These are phyloP conservation scores for Nicotiana benthamiana DNA, from an alignment of 257 asterid species.

Conservation along the genomic window DNA sequence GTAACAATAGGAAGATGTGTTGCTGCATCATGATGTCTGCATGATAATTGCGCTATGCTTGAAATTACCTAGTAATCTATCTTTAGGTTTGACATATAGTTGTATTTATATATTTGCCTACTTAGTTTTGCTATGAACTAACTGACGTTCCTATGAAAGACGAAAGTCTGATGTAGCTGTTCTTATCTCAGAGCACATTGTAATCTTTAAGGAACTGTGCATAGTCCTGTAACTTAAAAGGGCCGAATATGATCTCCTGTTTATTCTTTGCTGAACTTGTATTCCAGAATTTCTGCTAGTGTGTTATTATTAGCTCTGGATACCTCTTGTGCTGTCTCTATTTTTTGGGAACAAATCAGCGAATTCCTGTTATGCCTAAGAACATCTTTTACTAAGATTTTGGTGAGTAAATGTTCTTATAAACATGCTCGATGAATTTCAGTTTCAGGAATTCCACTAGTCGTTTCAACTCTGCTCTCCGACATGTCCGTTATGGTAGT, in stretches of 20 bases:
- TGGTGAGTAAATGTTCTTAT: neutral
- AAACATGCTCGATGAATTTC: neutral
- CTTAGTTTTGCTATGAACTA: neutral
- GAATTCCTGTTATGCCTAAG: neutral
- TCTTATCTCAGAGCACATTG: neutral
- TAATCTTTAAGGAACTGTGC: neutral
- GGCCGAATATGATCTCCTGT: neutral
- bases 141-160: neutral
- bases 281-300: neutral
- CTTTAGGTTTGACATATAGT: neutral
- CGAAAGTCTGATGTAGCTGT: neutral
- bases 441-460: neutral
- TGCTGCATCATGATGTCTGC: conserved; percentile 1
- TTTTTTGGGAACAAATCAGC: neutral
- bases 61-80: neutral
- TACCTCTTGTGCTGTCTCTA: neutral
- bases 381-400: neutral
- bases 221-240: neutral
- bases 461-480: neutral
- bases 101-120: neutral
- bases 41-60: neutral
- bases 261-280: neutral
- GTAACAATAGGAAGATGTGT: neutral
- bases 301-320: neutral
- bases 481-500: neutral